phyloP scores from a whole-genome alignment of 345 rosid species.

The Ceriops zippeliana region DNA sequence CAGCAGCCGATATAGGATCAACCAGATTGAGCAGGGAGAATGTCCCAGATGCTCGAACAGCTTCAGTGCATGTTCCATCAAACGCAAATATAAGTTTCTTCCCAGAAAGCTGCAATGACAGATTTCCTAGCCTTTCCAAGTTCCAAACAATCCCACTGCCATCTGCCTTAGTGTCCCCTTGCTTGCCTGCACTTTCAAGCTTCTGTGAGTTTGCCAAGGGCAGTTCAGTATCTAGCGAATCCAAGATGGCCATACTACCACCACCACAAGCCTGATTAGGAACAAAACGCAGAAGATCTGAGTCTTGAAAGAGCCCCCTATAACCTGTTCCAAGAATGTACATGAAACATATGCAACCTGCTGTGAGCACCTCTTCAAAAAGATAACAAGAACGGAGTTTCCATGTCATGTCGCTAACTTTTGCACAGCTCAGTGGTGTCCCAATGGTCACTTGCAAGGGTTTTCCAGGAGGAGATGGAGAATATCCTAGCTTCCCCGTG shows the following conservation, averaged over 20 bases:
- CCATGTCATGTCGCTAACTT: conserved; percentile 82
- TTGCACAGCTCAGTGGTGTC: conserved; percentile 74
- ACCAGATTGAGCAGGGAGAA: conserved; percentile 91
- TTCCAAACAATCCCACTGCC: conserved; percentile 99
- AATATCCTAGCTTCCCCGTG: conserved; percentile 95
- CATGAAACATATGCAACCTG: conserved; percentile 96
- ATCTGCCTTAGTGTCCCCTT: conserved; percentile 78
- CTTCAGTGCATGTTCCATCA: conserved; percentile 90
- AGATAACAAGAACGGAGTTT: conserved; percentile 95
- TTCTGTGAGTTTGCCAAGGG: conserved; percentile 60
- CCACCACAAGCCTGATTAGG: conserved; percentile 99
- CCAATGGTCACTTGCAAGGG: conserved; percentile 93
- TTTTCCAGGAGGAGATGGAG: conserved; percentile 95
- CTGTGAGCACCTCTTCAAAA: conserved; percentile 95
- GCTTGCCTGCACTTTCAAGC: conserved; percentile 64
- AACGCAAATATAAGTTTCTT: conserved; percentile 97
- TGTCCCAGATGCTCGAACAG: conserved; percentile 70
- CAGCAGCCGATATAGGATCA: conserved; percentile 96
- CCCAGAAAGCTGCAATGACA: conserved; percentile 87
- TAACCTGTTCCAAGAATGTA: conserved; percentile 97
- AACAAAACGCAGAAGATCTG: conserved; percentile 89
- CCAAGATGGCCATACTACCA: conserved; percentile 97
- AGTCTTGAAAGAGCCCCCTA: conserved; percentile 94
- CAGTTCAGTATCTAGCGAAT: conserved; percentile 77
- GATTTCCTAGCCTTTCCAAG: conserved; percentile 82